These are phyloP conservation scores for Vinca minor DNA, from an alignment of 257 asterid species.

Conservation along the genomic window DNA sequence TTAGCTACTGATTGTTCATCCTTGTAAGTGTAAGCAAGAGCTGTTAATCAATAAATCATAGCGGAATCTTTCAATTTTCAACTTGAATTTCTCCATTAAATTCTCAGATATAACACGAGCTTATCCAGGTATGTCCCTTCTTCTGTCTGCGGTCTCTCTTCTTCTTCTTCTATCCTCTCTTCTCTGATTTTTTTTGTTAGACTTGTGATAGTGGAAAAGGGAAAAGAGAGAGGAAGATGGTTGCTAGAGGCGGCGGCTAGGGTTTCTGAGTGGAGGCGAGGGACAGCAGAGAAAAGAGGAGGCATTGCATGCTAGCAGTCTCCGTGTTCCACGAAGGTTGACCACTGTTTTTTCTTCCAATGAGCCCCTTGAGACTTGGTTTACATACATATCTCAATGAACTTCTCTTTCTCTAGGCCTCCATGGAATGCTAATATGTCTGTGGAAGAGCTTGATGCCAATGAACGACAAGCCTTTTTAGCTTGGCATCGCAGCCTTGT, in stretches of 20 bases:
- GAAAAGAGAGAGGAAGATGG: too few species aligned
- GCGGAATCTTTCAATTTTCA: too few species aligned
- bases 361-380: not conserved
- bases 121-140: too few species aligned
- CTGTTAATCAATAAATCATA: too few species aligned
- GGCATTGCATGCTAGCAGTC: conserved; percentile 86
- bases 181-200: conserved; percentile 33
- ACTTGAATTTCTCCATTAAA: too few species aligned
- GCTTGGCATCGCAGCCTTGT: conserved; percentile 96
- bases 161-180: too few species aligned
- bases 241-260: too few species aligned
- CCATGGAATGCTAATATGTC: conserved; percentile 87
- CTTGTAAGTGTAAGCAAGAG: too few species aligned
- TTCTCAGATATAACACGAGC: too few species aligned
- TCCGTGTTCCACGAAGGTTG: conserved; percentile 88
- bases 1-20: too few species aligned
- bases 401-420: conserved; percentile 49
- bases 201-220: too few species aligned
- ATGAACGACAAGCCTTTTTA: conserved; percentile 67
- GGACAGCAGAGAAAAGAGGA: conserved; percentile 79
- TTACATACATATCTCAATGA: conserved; percentile 9
- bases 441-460: conserved; percentile 84
- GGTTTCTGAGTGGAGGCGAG: conserved; percentile 52
- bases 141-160: too few species aligned
- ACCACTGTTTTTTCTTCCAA: not conserved